Evolutionary conservation across 331 rosid genomes (phyloP).

Genomic region (Quercus tomentella): DNA sequence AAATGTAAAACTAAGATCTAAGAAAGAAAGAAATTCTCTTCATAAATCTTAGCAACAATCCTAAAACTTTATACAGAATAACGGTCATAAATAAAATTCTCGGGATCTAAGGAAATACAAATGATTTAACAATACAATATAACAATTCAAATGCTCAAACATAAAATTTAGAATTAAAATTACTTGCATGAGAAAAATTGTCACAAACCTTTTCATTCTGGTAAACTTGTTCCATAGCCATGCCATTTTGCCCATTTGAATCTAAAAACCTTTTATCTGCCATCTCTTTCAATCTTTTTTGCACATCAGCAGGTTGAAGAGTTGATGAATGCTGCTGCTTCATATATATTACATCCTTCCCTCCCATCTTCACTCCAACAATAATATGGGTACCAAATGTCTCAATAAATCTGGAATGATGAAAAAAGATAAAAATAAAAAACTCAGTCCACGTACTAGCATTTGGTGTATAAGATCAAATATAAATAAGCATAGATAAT

Average conservation of each 20-base stretch:
- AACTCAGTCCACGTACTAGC: background rate
- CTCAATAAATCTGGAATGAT: slow-evolving; percentile 67
- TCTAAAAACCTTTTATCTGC: slow-evolving; percentile 87
- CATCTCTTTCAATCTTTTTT: slow-evolving; percentile 78
- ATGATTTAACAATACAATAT: background rate
- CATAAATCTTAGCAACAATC: background rate
- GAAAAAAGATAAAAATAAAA: background rate
- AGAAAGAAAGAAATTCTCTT: background rate
- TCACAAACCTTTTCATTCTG: slow-evolving; percentile 60
- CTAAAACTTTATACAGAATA: background rate
- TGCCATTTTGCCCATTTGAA: slow-evolving; percentile 47
- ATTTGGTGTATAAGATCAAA: background rate
- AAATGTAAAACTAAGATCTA: background rate
- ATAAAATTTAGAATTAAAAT: slow-evolving; percentile 14
- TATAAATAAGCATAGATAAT: background rate
- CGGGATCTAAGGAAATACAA: background rate
- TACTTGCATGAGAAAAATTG: background rate
- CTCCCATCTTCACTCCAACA: slow-evolving; percentile 97
- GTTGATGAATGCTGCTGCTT: slow-evolving; percentile 90
- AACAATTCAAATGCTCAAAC: background rate
- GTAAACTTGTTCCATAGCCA: slow-evolving; percentile 63
- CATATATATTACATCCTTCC: slow-evolving; percentile 92
- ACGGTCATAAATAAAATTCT: background rate
- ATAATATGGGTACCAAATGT: slow-evolving; percentile 89
- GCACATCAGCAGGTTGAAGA: slow-evolving; percentile 88